A percentile compares a stretch with the other conserved stretches of the same genome.
Conservation (phyloP, 805 yeast species). For the Myxozyma kluyveri region DNA sequence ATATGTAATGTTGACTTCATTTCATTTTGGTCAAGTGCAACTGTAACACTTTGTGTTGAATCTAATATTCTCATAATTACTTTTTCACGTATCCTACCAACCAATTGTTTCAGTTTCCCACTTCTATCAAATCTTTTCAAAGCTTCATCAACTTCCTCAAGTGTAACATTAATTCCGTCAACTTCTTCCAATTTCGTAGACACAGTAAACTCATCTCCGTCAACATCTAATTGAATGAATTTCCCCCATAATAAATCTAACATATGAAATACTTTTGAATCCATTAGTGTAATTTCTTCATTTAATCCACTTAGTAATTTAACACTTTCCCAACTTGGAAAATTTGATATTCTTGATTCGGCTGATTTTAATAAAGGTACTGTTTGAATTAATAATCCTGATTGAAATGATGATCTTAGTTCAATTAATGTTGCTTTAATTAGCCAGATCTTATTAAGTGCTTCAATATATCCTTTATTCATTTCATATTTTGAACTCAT, state of each 20-base stretch:
- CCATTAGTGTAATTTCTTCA: conserved; percentile 24
- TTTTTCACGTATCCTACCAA: conserved; percentile 1
- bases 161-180: conserved; percentile 1
- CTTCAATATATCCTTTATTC: conserved; percentile 16
- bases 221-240: conserved; percentile 2
- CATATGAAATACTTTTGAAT: conserved; percentile 15
- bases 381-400: conserved; percentile 12
- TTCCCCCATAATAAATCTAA: conserved; percentile 20
- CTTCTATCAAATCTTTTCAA: conserved; percentile 16
- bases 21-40: background rate
- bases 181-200: background rate
- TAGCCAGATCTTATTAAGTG: conserved; percentile 21
- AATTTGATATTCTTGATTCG: conserved; percentile 17
- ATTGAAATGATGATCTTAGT: conserved; percentile 17
- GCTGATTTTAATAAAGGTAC: conserved; percentile 22
- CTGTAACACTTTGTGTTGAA: background rate
- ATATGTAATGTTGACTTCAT: background rate
- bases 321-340: conserved; percentile 25
- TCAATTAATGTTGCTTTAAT: conserved; percentile 25
- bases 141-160: conserved; percentile 16
- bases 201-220: conserved; percentile 3
- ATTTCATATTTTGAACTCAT: background rate
- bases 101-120: conserved; percentile 20
- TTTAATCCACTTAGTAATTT: conserved; percentile 16
- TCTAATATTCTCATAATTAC: conserved; percentile 6